Evolutionary conservation across 768 basidiomycete genomes (phyloP).

Genomic region (Lyophyllum atratum): DNA sequence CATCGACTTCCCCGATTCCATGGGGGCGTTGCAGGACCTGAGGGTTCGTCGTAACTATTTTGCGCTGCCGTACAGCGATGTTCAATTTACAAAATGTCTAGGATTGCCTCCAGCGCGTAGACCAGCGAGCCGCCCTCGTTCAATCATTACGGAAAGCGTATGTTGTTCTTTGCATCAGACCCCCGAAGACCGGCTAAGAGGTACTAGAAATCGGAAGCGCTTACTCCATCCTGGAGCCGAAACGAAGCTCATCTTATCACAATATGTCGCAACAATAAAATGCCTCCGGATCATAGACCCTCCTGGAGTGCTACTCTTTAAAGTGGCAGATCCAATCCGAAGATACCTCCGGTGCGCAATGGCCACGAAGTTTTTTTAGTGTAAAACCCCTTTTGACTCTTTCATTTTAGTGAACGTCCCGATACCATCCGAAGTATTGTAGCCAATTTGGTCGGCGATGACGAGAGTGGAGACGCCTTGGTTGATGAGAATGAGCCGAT

Average conservation of each 20-base stretch:
- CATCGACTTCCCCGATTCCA: constrained; percentile 89
- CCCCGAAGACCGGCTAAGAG: not conserved
- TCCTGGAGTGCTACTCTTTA: constrained; percentile 88
- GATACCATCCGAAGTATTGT: constrained; percentile 97
- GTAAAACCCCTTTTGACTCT: not conserved
- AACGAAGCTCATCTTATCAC: constrained; percentile 84
- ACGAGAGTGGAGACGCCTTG: constrained; percentile 76
- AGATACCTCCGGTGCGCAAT: constrained; percentile 74
- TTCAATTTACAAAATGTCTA: not conserved
- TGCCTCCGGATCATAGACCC: constrained; percentile 91
- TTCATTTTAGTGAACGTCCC: constrained; percentile 63
- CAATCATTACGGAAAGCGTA: constrained; percentile 79
- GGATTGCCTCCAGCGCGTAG: constrained; percentile 82
- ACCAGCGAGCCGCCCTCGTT: constrained; percentile 77
- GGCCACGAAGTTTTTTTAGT: not conserved
- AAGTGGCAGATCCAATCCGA: constrained; percentile 92
- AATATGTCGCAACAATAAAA: constrained; percentile 92
- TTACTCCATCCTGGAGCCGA: constrained; percentile 95
- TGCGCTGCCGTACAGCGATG: not conserved
- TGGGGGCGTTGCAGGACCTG: constrained; percentile 82
- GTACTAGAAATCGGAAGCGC: constrained; percentile 73
- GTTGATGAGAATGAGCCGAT: constrained; percentile 85
- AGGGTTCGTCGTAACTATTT: constrained; percentile 46
- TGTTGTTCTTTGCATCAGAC: constrained; percentile 23
- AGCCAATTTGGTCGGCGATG: constrained; percentile 84